Evolutionary conservation across 306 rosid species (phyloP).

Genomic region (Vicia sativa): DNA sequence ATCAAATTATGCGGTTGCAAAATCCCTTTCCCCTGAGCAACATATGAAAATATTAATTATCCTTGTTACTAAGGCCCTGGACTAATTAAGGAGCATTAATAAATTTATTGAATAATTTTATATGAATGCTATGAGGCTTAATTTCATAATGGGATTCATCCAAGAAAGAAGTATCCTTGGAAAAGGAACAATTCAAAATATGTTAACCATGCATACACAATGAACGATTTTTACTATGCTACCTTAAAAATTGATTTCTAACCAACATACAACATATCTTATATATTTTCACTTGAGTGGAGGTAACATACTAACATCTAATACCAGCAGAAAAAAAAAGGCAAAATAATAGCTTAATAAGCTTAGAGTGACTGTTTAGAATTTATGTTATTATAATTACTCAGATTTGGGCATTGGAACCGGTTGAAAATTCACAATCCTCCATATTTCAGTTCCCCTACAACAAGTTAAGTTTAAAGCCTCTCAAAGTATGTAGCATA

Average conservation of each 20-base stretch:
- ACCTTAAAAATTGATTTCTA: constrained; percentile 23
- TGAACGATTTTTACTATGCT: constrained; percentile 8
- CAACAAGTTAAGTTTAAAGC: constrained; percentile 62
- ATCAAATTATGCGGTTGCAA: constrained; percentile 84
- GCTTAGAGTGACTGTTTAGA: too few species aligned
- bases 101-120: too few species aligned
- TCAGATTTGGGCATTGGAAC: constrained; percentile 89
- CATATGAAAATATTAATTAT: too few species aligned
- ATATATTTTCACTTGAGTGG: constrained; percentile 26
- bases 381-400: too few species aligned
- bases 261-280: neutral
- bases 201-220: constrained; percentile 29
- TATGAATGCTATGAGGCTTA: too few species aligned
- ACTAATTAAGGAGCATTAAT: too few species aligned
- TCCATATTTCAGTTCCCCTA: constrained; percentile 98
- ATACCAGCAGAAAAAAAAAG: neutral
- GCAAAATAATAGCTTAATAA: constrained; percentile 20
- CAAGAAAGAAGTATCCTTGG: constrained; percentile 70
- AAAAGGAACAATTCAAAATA: constrained; percentile 34
- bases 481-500: constrained; percentile 30
- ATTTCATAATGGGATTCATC: constrained; percentile 81
- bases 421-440: constrained; percentile 93
- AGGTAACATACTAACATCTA: constrained; percentile 13
- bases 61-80: too few species aligned
- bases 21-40: constrained; percentile 84